These are phyloP conservation scores for Heterobasidion occidentale DNA, from an alignment of 1,284 basidiomycete species.

Conservation along the genomic window DNA sequence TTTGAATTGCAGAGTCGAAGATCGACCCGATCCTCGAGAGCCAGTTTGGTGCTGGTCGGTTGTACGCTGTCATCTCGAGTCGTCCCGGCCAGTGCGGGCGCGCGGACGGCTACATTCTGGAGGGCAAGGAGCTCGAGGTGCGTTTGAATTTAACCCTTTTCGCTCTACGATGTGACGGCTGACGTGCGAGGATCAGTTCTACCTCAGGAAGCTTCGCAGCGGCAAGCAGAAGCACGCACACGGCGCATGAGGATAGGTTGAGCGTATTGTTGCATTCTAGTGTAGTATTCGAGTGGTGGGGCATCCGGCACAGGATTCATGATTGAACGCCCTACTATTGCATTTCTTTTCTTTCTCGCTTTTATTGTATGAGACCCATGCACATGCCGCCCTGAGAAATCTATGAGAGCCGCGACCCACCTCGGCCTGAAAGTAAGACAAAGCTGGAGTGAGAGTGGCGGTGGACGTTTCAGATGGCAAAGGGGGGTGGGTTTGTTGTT, in stretches of 20 bases:
- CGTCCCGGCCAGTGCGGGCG: constrained; percentile 93
- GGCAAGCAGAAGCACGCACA: constrained; percentile 91
- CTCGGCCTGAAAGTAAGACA: neutral
- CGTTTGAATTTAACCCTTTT: constrained; percentile 13
- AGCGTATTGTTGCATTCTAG: constrained; percentile 2
- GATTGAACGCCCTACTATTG: neutral
- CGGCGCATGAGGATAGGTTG: constrained; percentile 26
- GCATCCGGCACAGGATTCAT: neutral
- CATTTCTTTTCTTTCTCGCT: neutral
- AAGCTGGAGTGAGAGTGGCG: neutral
- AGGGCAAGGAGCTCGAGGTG: constrained; percentile 95
- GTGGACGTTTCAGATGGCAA: neutral
- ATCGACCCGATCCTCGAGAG: constrained; percentile 81
- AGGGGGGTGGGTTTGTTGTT: neutral
- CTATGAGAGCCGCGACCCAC: neutral
- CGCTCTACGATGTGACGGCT: constrained; percentile 5
- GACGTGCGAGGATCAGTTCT: constrained; percentile 56
- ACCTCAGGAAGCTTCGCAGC: constrained; percentile 85
- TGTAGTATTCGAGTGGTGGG: constrained; percentile 2
- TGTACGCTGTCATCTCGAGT: constrained; percentile 85
- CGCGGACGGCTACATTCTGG: constrained; percentile 91
- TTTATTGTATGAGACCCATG: constrained; percentile 1
- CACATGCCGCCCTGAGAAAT: neutral
- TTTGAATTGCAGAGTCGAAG: constrained; percentile 61
- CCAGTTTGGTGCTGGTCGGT: constrained; percentile 83